Conservation (phyloP, 495 filamentous ascomycete species). For the Tuber magnatum region DNA sequence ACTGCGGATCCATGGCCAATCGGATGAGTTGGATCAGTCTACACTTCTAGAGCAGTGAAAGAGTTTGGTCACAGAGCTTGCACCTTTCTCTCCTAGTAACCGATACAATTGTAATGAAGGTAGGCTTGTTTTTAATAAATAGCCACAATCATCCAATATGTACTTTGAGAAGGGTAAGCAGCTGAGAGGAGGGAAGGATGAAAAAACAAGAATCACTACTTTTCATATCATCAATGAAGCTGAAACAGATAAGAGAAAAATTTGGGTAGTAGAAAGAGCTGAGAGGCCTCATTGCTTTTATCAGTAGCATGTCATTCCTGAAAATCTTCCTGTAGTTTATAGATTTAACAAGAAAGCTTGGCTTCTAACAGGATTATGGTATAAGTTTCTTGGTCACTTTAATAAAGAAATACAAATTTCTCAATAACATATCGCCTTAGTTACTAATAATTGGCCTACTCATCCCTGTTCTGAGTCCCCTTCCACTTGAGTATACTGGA, state of each 20-base stretch:
- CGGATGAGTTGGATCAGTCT: constrained; percentile 6
- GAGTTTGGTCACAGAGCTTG: constrained; percentile 14
- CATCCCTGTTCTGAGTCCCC: constrained; percentile 25
- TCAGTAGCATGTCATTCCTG: no score
- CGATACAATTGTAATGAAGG: no score
- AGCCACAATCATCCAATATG: no score
- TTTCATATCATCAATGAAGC: no score
- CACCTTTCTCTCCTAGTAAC: constrained; percentile 21
- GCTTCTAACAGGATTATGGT: constrained; percentile 29
- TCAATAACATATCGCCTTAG: constrained; percentile 24
- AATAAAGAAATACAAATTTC: constrained; percentile 26
- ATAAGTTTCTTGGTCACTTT: constrained; percentile 30
- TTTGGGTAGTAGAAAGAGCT: no score
- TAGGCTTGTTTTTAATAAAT: no score
- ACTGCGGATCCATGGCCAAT: constrained; percentile 25
- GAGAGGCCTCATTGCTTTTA: no score
- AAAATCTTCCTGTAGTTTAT: constrained; percentile 30
- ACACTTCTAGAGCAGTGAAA: constrained; percentile 22
- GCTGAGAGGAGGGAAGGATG: no score
- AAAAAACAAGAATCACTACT: no score
- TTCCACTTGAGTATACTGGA: constrained; percentile 23
- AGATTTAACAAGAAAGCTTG: constrained; percentile 30
- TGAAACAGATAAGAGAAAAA: no score
- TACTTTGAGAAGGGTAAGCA: no score
- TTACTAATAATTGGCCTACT: constrained; percentile 33